Percentiles rank a stretch among this genome's conserved stretches.
Conservation (phyloP, 108 stramenopile genomes). For the Fistulifera solaris region DNA sequence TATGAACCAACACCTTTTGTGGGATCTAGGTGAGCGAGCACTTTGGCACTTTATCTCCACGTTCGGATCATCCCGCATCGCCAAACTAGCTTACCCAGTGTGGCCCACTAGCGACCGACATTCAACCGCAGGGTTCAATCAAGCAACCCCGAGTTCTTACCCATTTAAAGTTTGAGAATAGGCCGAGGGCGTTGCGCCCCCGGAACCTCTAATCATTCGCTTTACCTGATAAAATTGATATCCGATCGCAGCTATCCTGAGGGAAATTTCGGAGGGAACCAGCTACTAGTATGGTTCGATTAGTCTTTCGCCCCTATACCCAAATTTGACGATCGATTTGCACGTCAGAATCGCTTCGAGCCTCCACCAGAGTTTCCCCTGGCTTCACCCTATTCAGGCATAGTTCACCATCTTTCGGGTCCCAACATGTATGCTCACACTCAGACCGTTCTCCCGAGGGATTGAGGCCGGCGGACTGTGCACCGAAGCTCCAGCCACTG, state of each 20-base stretch:
- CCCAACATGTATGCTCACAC: constrained; percentile 90
- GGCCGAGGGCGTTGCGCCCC: constrained; percentile 85
- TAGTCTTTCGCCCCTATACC: constrained; percentile 98
- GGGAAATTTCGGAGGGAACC: constrained; percentile 97
- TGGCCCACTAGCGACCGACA: constrained; percentile 94
- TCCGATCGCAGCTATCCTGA: constrained; percentile 89
- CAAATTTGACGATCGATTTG: constrained; percentile 95
- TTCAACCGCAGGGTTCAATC: constrained; percentile 87
- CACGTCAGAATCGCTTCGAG: constrained; percentile 91
- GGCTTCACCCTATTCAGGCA: constrained; percentile 95
- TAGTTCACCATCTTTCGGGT: constrained; percentile 97
- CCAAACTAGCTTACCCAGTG: constrained; percentile 94
- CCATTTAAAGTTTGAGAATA: constrained; percentile 98
- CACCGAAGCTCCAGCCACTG: constrained; percentile 60
- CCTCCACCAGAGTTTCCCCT: constrained; percentile 95
- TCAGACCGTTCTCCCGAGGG: constrained; percentile 84
- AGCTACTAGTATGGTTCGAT: constrained; percentile 96
- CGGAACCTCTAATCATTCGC: constrained; percentile 96
- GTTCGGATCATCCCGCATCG: constrained; percentile 97
- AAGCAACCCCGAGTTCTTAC: constrained; percentile 89
- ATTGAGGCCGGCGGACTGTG: constrained; percentile 88
- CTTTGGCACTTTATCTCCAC: constrained; percentile 93
- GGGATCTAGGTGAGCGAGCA: constrained; percentile 95
- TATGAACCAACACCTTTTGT: constrained; percentile 98
- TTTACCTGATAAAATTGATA: constrained; percentile 94